Percentiles rank a stretch among this genome's conserved stretches.
Conservation (phyloP, 805 yeast species). For the Zygosaccharomyces bisporus region DNA sequence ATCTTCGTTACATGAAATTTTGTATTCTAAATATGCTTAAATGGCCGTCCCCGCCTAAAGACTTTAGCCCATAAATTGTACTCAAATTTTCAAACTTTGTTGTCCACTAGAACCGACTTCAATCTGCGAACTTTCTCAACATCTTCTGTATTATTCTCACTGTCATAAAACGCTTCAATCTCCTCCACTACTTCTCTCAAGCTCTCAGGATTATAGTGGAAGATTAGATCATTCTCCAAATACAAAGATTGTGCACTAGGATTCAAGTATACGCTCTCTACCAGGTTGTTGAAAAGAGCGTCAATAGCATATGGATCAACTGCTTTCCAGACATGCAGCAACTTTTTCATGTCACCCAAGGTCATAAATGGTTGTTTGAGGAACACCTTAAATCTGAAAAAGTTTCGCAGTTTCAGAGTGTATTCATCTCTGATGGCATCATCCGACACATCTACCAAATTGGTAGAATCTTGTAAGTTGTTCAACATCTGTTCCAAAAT, state of each 20-base stretch:
- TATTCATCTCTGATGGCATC: slow-evolving; percentile 7
- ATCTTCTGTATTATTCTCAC: slow-evolving; percentile 16
- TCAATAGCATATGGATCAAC: slow-evolving; percentile 22
- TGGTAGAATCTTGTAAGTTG: slow-evolving; percentile 25
- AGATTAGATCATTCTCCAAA: slow-evolving; percentile 20
- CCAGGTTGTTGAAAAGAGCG: slow-evolving; percentile 31
- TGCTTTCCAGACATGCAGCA: slow-evolving; percentile 26
- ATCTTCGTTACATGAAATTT: slow-evolving; percentile 4
- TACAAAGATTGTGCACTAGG: slow-evolving; percentile 19
- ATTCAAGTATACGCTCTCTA: slow-evolving; percentile 31
- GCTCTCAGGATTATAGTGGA: slow-evolving; percentile 18
- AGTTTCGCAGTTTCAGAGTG: slow-evolving; percentile 23
- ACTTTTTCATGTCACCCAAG: slow-evolving; percentile 18
- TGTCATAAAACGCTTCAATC: slow-evolving; percentile 14
- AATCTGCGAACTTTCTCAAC: slow-evolving; percentile 20
- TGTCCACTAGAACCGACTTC: slow-evolving; percentile 9
- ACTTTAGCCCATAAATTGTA: too few relatives aligned
- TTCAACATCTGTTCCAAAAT: slow-evolving; percentile 30
- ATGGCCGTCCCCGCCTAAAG: background rate
- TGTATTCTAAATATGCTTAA: background rate
- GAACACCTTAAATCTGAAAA: slow-evolving; percentile 28
- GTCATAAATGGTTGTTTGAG: slow-evolving; percentile 23
- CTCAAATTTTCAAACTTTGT: slow-evolving; percentile 2
- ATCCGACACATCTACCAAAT: slow-evolving; percentile 16
- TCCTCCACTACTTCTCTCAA: slow-evolving; percentile 13